Evolutionary conservation across 345 rosid species (phyloP), one percentile per base, ranked within the genome.

Genomic region (Gossypium turneri): DNA sequence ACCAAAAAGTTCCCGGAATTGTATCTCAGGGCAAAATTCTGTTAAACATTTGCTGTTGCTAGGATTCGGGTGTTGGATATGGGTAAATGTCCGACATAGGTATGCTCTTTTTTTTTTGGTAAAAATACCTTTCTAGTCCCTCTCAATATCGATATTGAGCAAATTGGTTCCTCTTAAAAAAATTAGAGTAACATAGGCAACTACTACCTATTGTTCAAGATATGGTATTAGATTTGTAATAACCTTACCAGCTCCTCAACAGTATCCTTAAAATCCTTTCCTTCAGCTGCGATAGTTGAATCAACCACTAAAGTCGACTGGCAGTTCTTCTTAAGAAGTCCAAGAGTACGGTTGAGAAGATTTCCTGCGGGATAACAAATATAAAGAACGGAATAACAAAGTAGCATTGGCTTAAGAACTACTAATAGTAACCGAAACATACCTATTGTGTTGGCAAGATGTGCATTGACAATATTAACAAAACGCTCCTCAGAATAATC

Each of bases 401-500:
- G 34, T 19, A 24, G 17, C 34, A 44, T 22, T 12, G 66, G 52
- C 65, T 9, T 1, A 52, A 65, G 77, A 66, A 38, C 29, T 43
- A 68, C 34, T 34, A 1, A 50, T 44, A 50, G 15, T 27, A 59
- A 25, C 64, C 16, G 73, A 57, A 64, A 76, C 27, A 51, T 87
- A 94, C 98, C 98, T 67, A 94, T 86, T 0, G 94, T 94, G 77
- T 94, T 94, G 82, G 97, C 97, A 52, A 94, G 97, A 87, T 94
- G 97, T 44, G 98, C 97, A 82, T 94, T 94, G 80, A 92, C 92
- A 22, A 84, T 90, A 47, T 88, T 87, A 59, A 90, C 81, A 70
- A 94, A 92, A 29, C 93, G 96, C 3, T 89, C 97, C 82, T 94
- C 98, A 52, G 98, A 94, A 75, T 94, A 94, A 83, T 94, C 97